Conservation (phyloP, 1,284 basidiomycete species). For the Cryptococcus sp. region DNA sequence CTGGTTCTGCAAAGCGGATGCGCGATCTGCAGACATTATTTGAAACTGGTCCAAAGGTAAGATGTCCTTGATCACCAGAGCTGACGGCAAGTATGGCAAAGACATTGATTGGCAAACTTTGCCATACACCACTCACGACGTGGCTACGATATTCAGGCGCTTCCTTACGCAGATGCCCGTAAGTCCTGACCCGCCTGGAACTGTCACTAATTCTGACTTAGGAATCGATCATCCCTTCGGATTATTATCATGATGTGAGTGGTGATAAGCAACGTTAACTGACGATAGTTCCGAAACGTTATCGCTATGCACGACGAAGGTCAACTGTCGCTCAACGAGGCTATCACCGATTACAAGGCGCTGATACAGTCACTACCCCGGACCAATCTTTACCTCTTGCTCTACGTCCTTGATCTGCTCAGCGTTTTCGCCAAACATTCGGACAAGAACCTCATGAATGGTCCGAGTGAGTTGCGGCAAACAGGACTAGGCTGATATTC, state of each 20-base stretch:
- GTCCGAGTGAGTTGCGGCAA: conserved; percentile 67
- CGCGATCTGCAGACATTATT: conserved; percentile 89
- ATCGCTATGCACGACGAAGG: conserved; percentile 50
- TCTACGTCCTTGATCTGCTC: conserved; percentile 93
- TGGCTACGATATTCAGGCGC: conserved; percentile 87
- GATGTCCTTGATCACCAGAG: conserved; percentile 30
- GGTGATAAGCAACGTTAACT: conserved; percentile 1
- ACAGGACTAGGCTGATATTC: conserved; percentile 4
- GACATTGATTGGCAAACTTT: conserved; percentile 84
- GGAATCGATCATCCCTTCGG: conserved; percentile 44
- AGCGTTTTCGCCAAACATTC: conserved; percentile 90
- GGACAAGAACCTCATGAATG: conserved; percentile 93
- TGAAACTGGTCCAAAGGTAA: conserved; percentile 80
- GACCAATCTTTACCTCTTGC: conserved; percentile 87
- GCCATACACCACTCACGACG: conserved; percentile 88
- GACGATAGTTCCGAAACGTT: conserved; percentile 72
- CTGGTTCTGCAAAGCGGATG: conserved; percentile 92
- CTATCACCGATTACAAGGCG: conserved; percentile 75
- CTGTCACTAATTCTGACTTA: conserved; percentile 10
- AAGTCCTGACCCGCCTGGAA: conserved; percentile 46
- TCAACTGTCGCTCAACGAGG: conserved; percentile 59
- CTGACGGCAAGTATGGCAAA: conserved; percentile 75
- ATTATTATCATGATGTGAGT: conserved; percentile 79
- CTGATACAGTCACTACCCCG: conserved; percentile 83
- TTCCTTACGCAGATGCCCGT: conserved; percentile 97